Conservation (phyloP, 768 basidiomycete species). For the Lentinula edodes region DNA sequence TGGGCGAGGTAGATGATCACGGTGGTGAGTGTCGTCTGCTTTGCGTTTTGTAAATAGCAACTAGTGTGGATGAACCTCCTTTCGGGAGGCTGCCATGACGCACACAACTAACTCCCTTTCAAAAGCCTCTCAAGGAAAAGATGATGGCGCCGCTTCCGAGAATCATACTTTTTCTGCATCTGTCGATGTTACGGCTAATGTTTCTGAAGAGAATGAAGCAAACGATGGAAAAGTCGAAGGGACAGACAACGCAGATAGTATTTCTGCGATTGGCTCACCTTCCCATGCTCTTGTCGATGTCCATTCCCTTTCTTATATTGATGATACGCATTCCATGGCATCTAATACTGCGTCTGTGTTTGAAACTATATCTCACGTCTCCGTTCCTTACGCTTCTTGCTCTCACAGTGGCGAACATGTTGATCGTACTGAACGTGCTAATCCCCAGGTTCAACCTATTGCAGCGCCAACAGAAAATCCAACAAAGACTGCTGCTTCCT, state of each 20-base stretch:
- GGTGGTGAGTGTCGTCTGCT: constrained; percentile 50
- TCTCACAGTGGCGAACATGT: constrained; percentile 36
- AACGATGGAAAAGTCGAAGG: constrained; percentile 16
- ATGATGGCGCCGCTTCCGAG: constrained; percentile 18
- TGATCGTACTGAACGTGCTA: constrained; percentile 41
- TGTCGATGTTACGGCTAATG: not conserved
- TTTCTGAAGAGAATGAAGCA: constrained; percentile 17
- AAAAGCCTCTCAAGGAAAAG: constrained; percentile 38
- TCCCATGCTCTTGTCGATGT: constrained; percentile 27
- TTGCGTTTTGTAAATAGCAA: constrained; percentile 20
- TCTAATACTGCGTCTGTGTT: constrained; percentile 47
- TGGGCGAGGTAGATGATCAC: constrained; percentile 24
- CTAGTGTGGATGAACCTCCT: constrained; percentile 45
- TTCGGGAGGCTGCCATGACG: constrained; percentile 40
- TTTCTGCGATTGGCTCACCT: constrained; percentile 15
- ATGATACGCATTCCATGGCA: constrained; percentile 16
- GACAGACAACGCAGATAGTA: constrained; percentile 15
- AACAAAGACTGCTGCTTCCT: not conserved
- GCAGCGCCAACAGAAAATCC: not conserved
- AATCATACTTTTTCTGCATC: not conserved
- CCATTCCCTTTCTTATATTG: constrained; percentile 25
- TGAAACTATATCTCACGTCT: constrained; percentile 37
- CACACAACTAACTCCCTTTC: constrained; percentile 56
- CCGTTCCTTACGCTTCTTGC: constrained; percentile 35
- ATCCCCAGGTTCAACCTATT: constrained; percentile 32